Evolutionary conservation across 345 rosid species (phyloP), one percentile per base, ranked within the genome.

Genomic region (Moricandia moricandioides): DNA sequence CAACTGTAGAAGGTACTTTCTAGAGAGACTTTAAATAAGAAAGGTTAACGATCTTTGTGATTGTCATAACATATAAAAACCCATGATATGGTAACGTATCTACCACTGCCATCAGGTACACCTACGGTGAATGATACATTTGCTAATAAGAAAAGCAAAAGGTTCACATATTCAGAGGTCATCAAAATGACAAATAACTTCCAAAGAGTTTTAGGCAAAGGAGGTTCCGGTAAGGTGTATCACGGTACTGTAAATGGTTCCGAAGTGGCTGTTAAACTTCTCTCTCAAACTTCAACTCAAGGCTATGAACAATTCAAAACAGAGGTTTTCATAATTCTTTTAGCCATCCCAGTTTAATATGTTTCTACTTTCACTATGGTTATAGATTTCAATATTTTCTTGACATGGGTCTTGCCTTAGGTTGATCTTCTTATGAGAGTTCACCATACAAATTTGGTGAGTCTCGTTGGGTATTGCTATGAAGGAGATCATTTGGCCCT

Each of bases 191-290:
- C 90, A 4, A 72, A 82, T 55, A 76, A 81, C 10, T 78, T 86
- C 21, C 57, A 37, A 33, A 83, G 45, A 45, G 70, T 76, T 27
- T 4, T 81, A n/a, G 90, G 88, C 2, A 37, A 81, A 74, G 88
- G 88, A 62, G 87, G 86, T 7, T 86, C 80, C 6, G 85, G 90
- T 3, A 58, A 57, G 29, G 88, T 85, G 17, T 84, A 67, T 52
- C 77, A 70, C 0, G 86, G 86, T 12, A 17, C 47, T 13, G 29
- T 84, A 30, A 69, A 79, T 39, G 80, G 74, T n/a, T 57, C 72
- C 6, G 34, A 61, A 17, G 90, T 86, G 14, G 90, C 88, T 0
- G 84, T 86, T 12, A 85, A 86, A 67, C 31, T 86, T 72, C 81
- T 84, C 3, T 85, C 88, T 62, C 33, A 51, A 61, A 39, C 70